Percentiles rank a stretch among this genome's conserved stretches.
Conservation (phyloP, 441 rosid genomes). For the Eutrema salsugineum region DNA sequence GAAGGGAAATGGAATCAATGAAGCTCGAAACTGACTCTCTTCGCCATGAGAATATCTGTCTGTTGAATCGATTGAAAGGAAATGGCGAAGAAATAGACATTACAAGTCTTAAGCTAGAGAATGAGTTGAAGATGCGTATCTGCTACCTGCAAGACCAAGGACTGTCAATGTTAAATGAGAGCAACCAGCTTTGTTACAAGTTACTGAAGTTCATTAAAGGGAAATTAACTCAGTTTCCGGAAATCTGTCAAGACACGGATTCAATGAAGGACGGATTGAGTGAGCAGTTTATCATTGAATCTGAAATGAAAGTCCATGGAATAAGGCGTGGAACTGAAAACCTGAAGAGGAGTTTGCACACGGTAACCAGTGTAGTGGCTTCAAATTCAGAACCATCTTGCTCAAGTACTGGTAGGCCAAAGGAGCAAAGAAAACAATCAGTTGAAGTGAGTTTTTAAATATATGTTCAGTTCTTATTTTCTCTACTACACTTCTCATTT, state of each 20-base stretch:
- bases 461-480: not conserved
- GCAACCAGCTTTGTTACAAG: constrained; percentile 53
- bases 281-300: constrained; percentile 72
- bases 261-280: constrained; percentile 44
- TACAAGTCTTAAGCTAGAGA: constrained; percentile 67
- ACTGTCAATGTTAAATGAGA: constrained; percentile 60
- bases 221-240: constrained; percentile 46
- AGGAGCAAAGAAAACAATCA: constrained; percentile 40
- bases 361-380: constrained; percentile 42
- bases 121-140: constrained; percentile 60
- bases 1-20: constrained; percentile 67
- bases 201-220: constrained; percentile 68
- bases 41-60: constrained; percentile 73
- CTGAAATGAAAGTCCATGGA: constrained; percentile 70
- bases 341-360: constrained; percentile 76
- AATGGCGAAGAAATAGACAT: constrained; percentile 47
- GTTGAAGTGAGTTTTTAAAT: constrained; percentile 51
- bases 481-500: not conserved
- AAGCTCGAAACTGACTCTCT: constrained; percentile 76
- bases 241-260: constrained; percentile 38
- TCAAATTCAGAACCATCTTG: constrained; percentile 33
- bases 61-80: constrained; percentile 73
- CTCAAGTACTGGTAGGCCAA: constrained; percentile 21
- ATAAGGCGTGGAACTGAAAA: constrained; percentile 67
- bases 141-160: constrained; percentile 82